Percentiles rank a stretch among this genome's conserved stretches.
Evolutionary conservation across 495 filamentous ascomycete species (phyloP).

Genomic region (Cryomyces antarcticus): DNA sequence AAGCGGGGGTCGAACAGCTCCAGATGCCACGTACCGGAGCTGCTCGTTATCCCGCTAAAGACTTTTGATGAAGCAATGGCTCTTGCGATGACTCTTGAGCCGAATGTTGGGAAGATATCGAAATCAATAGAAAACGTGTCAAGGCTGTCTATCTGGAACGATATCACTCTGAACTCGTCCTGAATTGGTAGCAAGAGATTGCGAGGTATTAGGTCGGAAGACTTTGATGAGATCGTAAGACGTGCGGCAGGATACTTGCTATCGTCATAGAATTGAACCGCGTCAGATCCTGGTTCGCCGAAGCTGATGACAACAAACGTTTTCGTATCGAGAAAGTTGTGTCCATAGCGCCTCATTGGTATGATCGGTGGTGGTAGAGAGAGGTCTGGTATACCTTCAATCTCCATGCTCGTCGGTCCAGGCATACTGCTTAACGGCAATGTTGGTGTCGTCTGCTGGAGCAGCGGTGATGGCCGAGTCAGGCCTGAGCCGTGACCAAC

Average conservation of each 20-base stretch:
- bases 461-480: slow-evolving; percentile 1
- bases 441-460: slow-evolving; percentile 17
- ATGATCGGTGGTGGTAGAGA: slow-evolving; percentile 91
- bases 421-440: slow-evolving; percentile 22
- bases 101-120: slow-evolving; percentile 93
- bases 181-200: slow-evolving; percentile 90
- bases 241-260: slow-evolving; percentile 89
- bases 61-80: slow-evolving; percentile 74
- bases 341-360: slow-evolving; percentile 78
- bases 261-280: slow-evolving; percentile 80
- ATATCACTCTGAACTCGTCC: slow-evolving; percentile 77
- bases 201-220: slow-evolving; percentile 85
- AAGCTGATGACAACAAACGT: slow-evolving; percentile 84
- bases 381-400: slow-evolving; percentile 78
- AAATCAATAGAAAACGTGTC: slow-evolving; percentile 90
- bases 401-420: slow-evolving; percentile 47
- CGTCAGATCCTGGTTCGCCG: slow-evolving; percentile 43
- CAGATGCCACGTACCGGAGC: slow-evolving; percentile 61
- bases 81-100: slow-evolving; percentile 89
- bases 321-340: slow-evolving; percentile 96
- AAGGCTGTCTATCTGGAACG: slow-evolving; percentile 87
- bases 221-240: slow-evolving; percentile 86
- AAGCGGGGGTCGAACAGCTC: slow-evolving; percentile 85
- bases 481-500: slow-evolving; percentile 12
- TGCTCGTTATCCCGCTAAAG: slow-evolving; percentile 52